phyloP scores from a whole-genome alignment of 441 rosid genomes.

The Corymbia citriodora region DNA sequence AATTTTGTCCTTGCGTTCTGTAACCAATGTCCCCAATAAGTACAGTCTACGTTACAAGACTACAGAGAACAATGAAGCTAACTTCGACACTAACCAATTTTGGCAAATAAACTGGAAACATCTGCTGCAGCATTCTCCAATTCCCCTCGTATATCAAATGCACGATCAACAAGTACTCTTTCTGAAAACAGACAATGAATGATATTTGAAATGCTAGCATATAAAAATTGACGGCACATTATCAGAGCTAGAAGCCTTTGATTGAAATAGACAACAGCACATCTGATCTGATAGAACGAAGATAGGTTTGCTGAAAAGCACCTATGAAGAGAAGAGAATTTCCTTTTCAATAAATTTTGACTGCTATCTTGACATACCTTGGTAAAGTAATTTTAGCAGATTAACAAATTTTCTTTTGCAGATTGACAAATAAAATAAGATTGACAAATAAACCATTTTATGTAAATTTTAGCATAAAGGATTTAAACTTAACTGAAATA shows the following conservation, averaged over 20 bases:
- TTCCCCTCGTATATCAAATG: constrained; percentile 82
- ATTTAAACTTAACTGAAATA: background rate
- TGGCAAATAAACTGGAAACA: constrained; percentile 80
- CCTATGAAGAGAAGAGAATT: background rate
- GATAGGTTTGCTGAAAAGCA: background rate
- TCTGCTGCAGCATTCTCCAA: constrained; percentile 87
- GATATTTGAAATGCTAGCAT: background rate
- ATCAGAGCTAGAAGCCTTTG: background rate
- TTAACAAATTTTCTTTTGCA: background rate
- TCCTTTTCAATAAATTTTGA: background rate
- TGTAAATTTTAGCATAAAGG: background rate
- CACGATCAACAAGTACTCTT: constrained; percentile 77
- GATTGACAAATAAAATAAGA: background rate
- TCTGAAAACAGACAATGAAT: constrained; percentile 36
- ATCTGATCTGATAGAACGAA: background rate
- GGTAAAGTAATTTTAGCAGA: background rate
- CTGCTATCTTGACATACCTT: background rate
- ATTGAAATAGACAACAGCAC: background rate
- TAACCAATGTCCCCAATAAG: constrained; percentile 12
- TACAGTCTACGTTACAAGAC: background rate
- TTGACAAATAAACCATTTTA: background rate
- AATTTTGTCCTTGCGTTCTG: constrained; percentile 93
- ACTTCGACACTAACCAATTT: constrained; percentile 54
- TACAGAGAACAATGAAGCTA: background rate
- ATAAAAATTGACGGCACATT: background rate